Evolutionary conservation across 2,329 filamentous ascomycete species (phyloP).

Genomic region (Fusarium zealandicum): DNA sequence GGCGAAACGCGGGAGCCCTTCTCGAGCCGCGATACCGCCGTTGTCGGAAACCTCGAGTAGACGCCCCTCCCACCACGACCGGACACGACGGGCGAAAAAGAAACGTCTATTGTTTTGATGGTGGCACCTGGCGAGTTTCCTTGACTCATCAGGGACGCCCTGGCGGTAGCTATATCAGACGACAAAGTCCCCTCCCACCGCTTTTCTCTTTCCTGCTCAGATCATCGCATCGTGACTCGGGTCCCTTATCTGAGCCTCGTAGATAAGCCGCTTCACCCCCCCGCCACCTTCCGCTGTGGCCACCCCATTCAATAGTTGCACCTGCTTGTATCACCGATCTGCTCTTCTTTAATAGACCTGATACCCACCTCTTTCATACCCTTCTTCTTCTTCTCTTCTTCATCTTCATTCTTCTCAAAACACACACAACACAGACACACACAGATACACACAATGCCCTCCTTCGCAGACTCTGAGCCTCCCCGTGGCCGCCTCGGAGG

Average conservation of each 20-base stretch:
- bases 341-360: constrained; percentile 3
- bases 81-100: background rate
- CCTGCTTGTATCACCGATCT: constrained; percentile 8
- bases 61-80: too few species aligned
- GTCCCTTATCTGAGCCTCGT: constrained; percentile 27
- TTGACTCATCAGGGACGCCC: constrained; percentile 5
- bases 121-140: background rate
- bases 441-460: constrained; percentile 29
- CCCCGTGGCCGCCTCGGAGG: constrained; percentile 60
- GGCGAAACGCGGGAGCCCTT: background rate
- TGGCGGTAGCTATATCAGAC: constrained; percentile 22
- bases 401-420: background rate
- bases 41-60: too few species aligned
- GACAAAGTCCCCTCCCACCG: background rate
- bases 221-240: background rate
- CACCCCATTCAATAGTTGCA: background rate
- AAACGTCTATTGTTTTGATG: background rate
- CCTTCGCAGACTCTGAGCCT: constrained; percentile 30
- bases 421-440: too few species aligned
- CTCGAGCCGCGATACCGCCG: constrained; percentile 24
- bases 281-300: constrained; percentile 1
- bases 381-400: background rate
- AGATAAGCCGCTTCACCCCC: constrained; percentile 13
- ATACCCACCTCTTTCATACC: constrained; percentile 11
- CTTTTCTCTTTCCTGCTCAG: background rate